Evolutionary conservation across 2,329 filamentous ascomycete genomes (phyloP), one percentile per base, ranked within the genome.

Genomic region (Blastomyces parvus): DNA sequence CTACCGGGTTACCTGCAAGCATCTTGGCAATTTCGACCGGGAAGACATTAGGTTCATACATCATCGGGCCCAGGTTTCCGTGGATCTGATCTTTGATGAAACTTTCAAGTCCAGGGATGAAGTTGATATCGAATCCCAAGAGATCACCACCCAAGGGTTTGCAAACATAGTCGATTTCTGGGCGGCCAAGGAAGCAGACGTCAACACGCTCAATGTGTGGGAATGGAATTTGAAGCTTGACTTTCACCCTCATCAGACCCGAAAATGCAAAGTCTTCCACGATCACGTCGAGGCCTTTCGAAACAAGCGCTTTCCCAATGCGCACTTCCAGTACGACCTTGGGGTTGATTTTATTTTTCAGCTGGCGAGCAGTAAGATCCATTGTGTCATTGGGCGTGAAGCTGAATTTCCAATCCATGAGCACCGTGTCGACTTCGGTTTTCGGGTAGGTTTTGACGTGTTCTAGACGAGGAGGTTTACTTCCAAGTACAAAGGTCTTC

Each of bases 331-430:
- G 84, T 13, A 97, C 90, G 63, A 99, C 83, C 78, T 97, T 99
- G 62, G 94, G 94, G 73, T 99, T 97, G 76, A 97, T 85, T 81
- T 96, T 97, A 81, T 92, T 91, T 81, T 90, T 93, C 72, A 97
- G 79, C 75, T 99, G 94, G 65, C 88, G 86, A 1, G 88, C 82
- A 1, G 94, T 99, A 83, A 99, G 86, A 75, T 99, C 94, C 68
- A 89, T 87, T 2, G 85, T 89, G 75, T 99, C 95, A 69, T 94
- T 97, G 42, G 94, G 94, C 0, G 90, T 97, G 79, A 99, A 99
- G 82, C 93, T 97, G 77, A 99, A 99, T 72, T 96, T 96, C 94
- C 94, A 99, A 74, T 99, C 94, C 94, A 99, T 99, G 71, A 97
- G 85, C 52, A 99, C 91, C 64, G 92, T 87, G 72, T 99, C 94